Conservation (phyloP, 169 alveolate species). For the Perkinsus olseni region DNA sequence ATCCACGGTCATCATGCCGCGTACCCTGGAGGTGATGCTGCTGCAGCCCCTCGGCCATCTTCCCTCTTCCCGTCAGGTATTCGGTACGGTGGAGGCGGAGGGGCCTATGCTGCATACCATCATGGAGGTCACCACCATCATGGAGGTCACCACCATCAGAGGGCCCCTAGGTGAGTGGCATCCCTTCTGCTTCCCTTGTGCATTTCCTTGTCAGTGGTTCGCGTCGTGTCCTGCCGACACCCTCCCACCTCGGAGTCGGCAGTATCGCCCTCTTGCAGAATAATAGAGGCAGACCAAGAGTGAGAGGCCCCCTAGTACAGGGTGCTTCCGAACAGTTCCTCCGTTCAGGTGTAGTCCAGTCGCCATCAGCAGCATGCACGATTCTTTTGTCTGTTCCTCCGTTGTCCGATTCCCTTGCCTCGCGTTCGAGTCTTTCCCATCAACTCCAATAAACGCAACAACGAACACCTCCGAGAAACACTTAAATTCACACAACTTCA, state of each 20-base stretch:
- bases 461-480: not conserved
- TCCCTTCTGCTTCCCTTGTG: not conserved
- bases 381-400: not conserved
- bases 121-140: too few species aligned
- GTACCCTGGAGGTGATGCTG: too few species aligned
- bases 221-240: not conserved
- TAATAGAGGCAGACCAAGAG: not conserved
- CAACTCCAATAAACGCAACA: too few species aligned
- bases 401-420: not conserved
- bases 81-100: not conserved
- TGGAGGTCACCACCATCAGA: too few species aligned
- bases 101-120: not conserved
- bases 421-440: not conserved
- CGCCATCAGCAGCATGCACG: not conserved
- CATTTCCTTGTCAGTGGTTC: not conserved
- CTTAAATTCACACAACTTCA: not conserved
- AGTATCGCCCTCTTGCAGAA: not conserved
- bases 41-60: too few species aligned
- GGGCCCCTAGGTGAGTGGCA: not conserved
- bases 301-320: not conserved
- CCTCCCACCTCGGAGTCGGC: not conserved
- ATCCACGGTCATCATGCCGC: not conserved
- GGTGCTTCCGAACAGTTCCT: too few species aligned
- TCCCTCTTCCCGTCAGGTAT: not conserved
- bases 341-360: not conserved